phyloP scores from a whole-genome alignment of 192 early-diverging fungal genomes.

The Geosiphon pyriformis region DNA sequence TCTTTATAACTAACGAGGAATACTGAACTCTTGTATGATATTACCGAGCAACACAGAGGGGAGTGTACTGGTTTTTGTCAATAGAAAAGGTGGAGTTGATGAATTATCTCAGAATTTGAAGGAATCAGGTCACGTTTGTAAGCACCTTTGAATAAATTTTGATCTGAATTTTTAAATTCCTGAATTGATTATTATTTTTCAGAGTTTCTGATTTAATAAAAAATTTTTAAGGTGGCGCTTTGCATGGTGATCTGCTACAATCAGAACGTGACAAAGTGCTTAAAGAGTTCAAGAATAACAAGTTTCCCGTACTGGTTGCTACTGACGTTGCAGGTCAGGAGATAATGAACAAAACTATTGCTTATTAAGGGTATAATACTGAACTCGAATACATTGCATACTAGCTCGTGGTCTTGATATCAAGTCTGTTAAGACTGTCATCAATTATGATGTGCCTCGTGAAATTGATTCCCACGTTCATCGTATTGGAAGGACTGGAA shows the following conservation, averaged over 20 bases:
- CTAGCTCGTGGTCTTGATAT: constrained; percentile 78
- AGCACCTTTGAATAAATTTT: too few species aligned
- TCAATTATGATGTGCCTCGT: constrained; percentile 76
- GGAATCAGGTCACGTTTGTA: constrained; percentile 54
- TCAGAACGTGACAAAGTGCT: constrained; percentile 69
- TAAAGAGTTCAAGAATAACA: constrained; percentile 56
- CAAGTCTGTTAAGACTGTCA: constrained; percentile 62
- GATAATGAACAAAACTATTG: background rate
- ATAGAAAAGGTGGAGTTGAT: constrained; percentile 66
- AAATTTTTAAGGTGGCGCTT: constrained; percentile 37
- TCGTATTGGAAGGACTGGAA: constrained; percentile 66
- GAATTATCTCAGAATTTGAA: constrained; percentile 61
- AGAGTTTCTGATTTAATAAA: background rate
- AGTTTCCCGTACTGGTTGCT: constrained; percentile 56
- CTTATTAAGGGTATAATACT: background rate
- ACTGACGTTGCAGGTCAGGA: constrained; percentile 57
- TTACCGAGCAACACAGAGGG: constrained; percentile 54
- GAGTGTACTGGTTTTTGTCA: constrained; percentile 72
- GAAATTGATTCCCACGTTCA: constrained; percentile 86
- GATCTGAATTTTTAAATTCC: background rate
- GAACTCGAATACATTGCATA: too few species aligned
- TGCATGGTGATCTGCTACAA: constrained; percentile 80
- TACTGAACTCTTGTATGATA: too few species aligned
- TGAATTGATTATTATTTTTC: background rate
- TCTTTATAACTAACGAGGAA: too few species aligned